Conservation (phyloP, 1,284 basidiomycete species). For the Trichosporon inkin region DNA sequence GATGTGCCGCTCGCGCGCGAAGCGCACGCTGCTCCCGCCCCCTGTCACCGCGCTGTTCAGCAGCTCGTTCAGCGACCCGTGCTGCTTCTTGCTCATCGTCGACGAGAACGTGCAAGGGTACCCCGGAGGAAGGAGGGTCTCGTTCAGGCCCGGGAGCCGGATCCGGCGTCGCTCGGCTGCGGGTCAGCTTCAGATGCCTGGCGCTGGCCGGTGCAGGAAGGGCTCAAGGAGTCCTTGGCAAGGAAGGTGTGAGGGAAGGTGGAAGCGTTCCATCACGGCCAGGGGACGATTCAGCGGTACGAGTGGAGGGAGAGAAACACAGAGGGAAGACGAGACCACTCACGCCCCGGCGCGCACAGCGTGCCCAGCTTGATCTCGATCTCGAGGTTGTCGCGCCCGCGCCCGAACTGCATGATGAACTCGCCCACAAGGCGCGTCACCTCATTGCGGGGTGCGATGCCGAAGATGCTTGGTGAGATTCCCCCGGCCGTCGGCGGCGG, state of each 20-base stretch:
- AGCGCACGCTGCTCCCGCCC: slow-evolving; percentile 59
- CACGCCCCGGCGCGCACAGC: slow-evolving; percentile 57
- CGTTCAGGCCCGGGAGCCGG: slow-evolving; percentile 66
- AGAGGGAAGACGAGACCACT: not conserved
- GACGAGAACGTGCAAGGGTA: slow-evolving; percentile 68
- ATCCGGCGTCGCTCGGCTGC: slow-evolving; percentile 52
- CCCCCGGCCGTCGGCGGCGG: not conserved
- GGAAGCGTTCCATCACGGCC: too few relatives aligned
- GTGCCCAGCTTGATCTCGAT: slow-evolving; percentile 93
- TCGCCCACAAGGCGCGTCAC: slow-evolving; percentile 88
- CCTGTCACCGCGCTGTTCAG: slow-evolving; percentile 62
- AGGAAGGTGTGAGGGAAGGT: too few relatives aligned
- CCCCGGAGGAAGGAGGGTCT: slow-evolving; percentile 60
- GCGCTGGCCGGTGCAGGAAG: too few relatives aligned
- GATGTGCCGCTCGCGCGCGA: slow-evolving; percentile 71
- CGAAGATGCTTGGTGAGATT: slow-evolving; percentile 80
- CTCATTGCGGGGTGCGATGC: slow-evolving; percentile 88
- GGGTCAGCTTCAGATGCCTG: too few relatives aligned
- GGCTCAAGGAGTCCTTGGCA: too few relatives aligned
- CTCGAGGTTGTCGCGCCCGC: slow-evolving; percentile 53
- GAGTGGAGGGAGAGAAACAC: too few relatives aligned
- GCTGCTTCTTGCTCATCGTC: slow-evolving; percentile 80
- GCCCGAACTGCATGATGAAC: slow-evolving; percentile 60
- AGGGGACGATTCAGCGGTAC: too few relatives aligned
- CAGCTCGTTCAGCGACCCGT: slow-evolving; percentile 76